Evolutionary conservation across 2,329 filamentous ascomycete species (phyloP).

Genomic region (Fusarium sp.): DNA sequence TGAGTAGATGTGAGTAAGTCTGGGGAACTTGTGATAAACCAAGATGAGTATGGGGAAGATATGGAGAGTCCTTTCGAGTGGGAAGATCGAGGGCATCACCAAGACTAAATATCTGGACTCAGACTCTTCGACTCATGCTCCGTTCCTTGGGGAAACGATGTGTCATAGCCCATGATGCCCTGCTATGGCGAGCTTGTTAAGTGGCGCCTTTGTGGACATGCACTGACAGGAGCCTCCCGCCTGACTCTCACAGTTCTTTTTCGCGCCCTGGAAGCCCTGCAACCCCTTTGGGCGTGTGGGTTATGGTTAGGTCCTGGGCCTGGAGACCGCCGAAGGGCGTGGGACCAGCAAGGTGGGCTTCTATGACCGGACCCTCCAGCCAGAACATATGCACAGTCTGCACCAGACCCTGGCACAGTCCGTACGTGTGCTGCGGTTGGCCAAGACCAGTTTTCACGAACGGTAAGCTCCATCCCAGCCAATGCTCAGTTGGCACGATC

Average conservation of each 20-base stretch:
- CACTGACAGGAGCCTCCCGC: slow-evolving; percentile 41
- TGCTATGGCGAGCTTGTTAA: slow-evolving; percentile 46
- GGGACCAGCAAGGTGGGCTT: slow-evolving; percentile 31
- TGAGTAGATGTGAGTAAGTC: slow-evolving; percentile 25
- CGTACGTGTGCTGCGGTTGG: slow-evolving; percentile 23
- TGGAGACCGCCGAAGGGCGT: slow-evolving; percentile 37
- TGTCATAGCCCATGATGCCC: slow-evolving; percentile 45
- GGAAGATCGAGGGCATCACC: slow-evolving; percentile 39
- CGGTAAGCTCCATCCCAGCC: slow-evolving; percentile 20
- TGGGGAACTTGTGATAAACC: slow-evolving; percentile 33
- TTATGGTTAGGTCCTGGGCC: slow-evolving; percentile 26
- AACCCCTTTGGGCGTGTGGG: slow-evolving; percentile 38
- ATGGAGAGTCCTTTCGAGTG: slow-evolving; percentile 37
- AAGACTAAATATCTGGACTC: slow-evolving; percentile 44
- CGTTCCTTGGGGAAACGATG: slow-evolving; percentile 42
- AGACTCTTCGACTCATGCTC: slow-evolving; percentile 30
- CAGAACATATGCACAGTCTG: slow-evolving; percentile 30
- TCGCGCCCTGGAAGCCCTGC: slow-evolving; percentile 33
- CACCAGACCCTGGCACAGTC: slow-evolving; percentile 16
- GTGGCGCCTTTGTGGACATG: slow-evolving; percentile 42
- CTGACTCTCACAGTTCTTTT: slow-evolving; percentile 40
- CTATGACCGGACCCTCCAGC: slow-evolving; percentile 8
- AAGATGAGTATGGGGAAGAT: slow-evolving; percentile 37
- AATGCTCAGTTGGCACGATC: slow-evolving; percentile 25
- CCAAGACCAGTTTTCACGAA: slow-evolving; percentile 8